Base-by-base conservation (phyloP, 2,329 filamentous ascomycete genomes). In the Lachnellula occidentalis region DNA sequence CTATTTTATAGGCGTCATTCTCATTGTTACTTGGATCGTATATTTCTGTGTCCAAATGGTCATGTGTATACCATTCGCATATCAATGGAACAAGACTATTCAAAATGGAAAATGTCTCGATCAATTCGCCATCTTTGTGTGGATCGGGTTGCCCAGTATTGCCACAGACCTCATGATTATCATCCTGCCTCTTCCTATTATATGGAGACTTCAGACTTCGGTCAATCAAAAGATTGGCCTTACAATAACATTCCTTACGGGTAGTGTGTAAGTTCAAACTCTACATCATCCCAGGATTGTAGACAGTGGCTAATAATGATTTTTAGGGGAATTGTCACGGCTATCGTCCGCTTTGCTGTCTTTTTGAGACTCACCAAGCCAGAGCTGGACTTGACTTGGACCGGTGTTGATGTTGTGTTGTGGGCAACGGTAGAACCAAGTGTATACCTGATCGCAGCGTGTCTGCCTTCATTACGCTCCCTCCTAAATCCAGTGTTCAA, bases 341-440 rank as follows among this genome's bases (percentile, higher is more conserved):
- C 39, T 14, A 39, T 54, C 8, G 37, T 50, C 15, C 52, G 52
- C 11, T 50, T 54, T 24, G 24, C 21, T 5, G 21, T 43, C 12
- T 39, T 45, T 21, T 36, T 31, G 9, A 48, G 21, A 6, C 11
- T 48, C 22, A 45, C 21, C 15, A 21, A 22, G 42, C 31, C 14
- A 34, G 45, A 47, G 22, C 7, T 45, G 5, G 52, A 36, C 15
- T 34, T 8, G 6, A 51, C 42, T 55, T 61, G 53, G 43, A 37
- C 31, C 22, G 58, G 56, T 7, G 54, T 61, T 14, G 54, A 58
- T 24, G 51, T 58, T 24, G 54, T 63, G 4, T 58, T 64, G 42
- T 64, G 62, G 63, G 57, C 57, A 19, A 60, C 57, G 8, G 56
- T 64, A 31, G 62, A 64, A 49, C 48, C 61, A 42, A 55, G 57